Evolutionary conservation across 2,329 filamentous ascomycete genomes (phyloP), one percentile per base, ranked within the genome.

Genomic region (Hirsutella minnesotensis): DNA sequence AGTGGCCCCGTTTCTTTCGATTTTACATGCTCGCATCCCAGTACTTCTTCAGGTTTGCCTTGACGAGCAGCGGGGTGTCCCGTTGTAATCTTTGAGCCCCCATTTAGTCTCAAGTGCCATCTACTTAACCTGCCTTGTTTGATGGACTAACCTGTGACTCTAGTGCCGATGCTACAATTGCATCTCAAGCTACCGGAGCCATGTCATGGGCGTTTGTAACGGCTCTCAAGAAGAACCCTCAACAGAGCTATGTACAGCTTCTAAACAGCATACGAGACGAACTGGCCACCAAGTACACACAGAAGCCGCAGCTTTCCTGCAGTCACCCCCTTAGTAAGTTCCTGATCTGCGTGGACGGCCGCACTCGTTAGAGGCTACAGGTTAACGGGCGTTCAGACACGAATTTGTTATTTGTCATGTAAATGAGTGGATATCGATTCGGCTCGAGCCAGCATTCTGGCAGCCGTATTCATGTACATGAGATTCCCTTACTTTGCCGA

Each of bases 121-220:
- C n/a, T n/a, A 13, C 3, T 24, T 7, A 16, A 5, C 16, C 21
- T 35, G 19, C 15, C 21, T 33, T 5, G 27, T 9, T 19, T 30
- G 24, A 10, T 10, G 24, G 9, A 36, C 35, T 44, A 24, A 41
- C 43, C 3, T 10, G 21, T 21, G 10, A 10, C 8, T 39, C 46
- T 54, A 95, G 88, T 50, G 85, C 87, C 63, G 92, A 98, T 61
- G 89, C 90, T n/a, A 85, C 80, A 18, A 95, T 96, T 54, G 79
- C 75, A 30, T 83, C 88, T 41, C 77, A 95, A 65, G 90, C 92
- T 22, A 96, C 92, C 0, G 92, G 92, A 41, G 92, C 92, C 58
- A 96, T 98, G 92, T 95, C 88, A 2, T 96, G 86, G 81, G 92
- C 92, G 9, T 98, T 98, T 61, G 89, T 98, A 60, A 83, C 73